Evolutionary conservation across 441 rosid species (phyloP).

Genomic region (Croton laevigatus): DNA sequence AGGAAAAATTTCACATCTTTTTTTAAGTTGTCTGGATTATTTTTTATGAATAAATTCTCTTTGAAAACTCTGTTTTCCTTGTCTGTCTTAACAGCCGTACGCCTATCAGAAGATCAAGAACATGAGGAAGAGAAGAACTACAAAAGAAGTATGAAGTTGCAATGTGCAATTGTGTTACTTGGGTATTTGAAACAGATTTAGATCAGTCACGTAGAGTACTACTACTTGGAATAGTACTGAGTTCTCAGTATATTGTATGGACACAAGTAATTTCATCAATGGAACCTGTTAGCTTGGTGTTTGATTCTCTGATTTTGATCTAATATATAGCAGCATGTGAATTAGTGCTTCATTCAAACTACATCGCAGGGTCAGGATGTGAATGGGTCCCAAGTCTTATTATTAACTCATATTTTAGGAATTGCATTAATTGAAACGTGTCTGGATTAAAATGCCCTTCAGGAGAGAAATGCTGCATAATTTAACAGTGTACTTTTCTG

Average conservation of each 20-base stretch:
- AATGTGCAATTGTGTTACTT: not conserved
- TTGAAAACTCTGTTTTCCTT: not conserved
- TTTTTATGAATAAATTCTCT: no score
- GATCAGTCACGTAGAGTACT: slow-evolving; percentile 7
- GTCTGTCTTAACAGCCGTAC: slow-evolving; percentile 47
- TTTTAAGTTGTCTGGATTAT: not conserved
- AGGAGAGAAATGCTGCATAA: no score
- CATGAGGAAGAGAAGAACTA: slow-evolving; percentile 29
- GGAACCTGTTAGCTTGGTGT: not conserved
- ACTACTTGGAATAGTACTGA: not conserved
- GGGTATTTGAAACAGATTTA: slow-evolving; percentile 15
- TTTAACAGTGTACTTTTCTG: no score
- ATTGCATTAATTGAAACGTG: no score
- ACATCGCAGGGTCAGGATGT: not conserved
- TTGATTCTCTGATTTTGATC: not conserved
- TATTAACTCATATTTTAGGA: not conserved
- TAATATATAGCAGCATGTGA: not conserved
- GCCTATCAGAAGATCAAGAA: slow-evolving; percentile 51
- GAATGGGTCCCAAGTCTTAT: not conserved
- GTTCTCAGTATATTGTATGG: not conserved
- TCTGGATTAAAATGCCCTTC: no score
- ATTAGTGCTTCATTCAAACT: not conserved
- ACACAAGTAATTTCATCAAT: not conserved
- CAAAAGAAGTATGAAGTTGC: not conserved
- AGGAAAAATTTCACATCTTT: not conserved